phyloP scores from a whole-genome alignment of 2,329 filamentous ascomycete species.

The Tricladium varicosporioides region DNA sequence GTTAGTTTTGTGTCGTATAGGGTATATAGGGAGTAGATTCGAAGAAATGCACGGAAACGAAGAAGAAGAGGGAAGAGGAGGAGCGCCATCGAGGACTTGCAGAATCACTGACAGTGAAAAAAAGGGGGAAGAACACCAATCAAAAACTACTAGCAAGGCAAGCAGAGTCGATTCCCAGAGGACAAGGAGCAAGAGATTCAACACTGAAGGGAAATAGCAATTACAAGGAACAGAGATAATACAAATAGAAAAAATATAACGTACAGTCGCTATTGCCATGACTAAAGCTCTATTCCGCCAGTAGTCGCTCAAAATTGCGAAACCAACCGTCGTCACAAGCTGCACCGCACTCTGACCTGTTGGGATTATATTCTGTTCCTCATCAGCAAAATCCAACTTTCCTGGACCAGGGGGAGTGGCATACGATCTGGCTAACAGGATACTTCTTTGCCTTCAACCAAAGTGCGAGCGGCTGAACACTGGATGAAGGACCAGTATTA shows the following conservation, averaged over 20 bases:
- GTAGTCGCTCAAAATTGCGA: constrained; percentile 54
- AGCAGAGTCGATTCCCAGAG: neutral
- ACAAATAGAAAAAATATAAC: neutral
- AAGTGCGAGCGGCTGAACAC: constrained; percentile 38
- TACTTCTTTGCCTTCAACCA: constrained; percentile 43
- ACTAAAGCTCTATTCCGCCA: constrained; percentile 34
- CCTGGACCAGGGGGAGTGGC: constrained; percentile 8
- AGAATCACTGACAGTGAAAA: too few relatives aligned
- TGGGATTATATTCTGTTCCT: constrained; percentile 44
- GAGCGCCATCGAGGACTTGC: neutral
- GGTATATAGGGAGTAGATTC: neutral
- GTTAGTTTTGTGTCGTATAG: neutral
- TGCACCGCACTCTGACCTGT: constrained; percentile 49
- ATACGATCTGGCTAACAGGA: constrained; percentile 46
- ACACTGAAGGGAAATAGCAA: neutral
- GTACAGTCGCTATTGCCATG: constrained; percentile 34
- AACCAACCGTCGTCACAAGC: constrained; percentile 50
- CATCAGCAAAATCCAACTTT: neutral
- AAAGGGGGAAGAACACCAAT: too few relatives aligned
- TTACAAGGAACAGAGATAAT: neutral
- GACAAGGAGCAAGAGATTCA: neutral
- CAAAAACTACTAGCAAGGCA: too few relatives aligned
- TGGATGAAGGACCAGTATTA: constrained; percentile 35
- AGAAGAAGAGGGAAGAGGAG: neutral
- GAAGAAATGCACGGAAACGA: neutral